Conservation (phyloP, 129 eudicot species). For the Flaveria robusta region DNA sequence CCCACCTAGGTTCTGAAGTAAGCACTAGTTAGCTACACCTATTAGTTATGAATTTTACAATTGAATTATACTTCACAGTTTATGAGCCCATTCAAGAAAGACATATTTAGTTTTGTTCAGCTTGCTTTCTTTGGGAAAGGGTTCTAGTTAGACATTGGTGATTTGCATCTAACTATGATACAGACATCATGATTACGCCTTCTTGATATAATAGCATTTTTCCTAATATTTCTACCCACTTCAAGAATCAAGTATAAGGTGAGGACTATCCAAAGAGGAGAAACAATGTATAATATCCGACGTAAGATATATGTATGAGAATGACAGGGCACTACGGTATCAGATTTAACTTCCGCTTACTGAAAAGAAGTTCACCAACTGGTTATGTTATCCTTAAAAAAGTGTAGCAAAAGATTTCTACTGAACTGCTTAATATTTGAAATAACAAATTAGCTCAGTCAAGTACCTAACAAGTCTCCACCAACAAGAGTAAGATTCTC, state of each 20-base stretch:
- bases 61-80: not conserved
- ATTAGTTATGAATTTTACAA: not conserved
- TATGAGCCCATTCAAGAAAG: constrained; percentile 11
- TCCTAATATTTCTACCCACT: constrained; percentile 22
- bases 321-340: not conserved
- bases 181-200: not conserved
- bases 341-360: not conserved
- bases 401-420: constrained; percentile 4
- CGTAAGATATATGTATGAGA: not conserved
- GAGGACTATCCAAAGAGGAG: not conserved
- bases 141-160: constrained; percentile 1
- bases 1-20: not conserved
- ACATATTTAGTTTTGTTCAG: not conserved
- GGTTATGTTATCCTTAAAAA: not conserved
- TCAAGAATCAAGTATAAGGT: constrained; percentile 2
- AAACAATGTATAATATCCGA: not conserved
- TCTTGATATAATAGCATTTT: not conserved
- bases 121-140: not conserved
- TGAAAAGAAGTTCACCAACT: not conserved
- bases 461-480: not conserved
- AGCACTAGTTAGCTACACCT: constrained; percentile 9
- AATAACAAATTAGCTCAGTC: not conserved
- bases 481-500: not conserved
- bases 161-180: constrained; percentile 15
- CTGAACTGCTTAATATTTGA: constrained; percentile 5